A percentile compares a stretch with the other conserved stretches of the same genome.
Conservation (phyloP, 768 basidiomycete genomes). For the Lactarius indigo region DNA sequence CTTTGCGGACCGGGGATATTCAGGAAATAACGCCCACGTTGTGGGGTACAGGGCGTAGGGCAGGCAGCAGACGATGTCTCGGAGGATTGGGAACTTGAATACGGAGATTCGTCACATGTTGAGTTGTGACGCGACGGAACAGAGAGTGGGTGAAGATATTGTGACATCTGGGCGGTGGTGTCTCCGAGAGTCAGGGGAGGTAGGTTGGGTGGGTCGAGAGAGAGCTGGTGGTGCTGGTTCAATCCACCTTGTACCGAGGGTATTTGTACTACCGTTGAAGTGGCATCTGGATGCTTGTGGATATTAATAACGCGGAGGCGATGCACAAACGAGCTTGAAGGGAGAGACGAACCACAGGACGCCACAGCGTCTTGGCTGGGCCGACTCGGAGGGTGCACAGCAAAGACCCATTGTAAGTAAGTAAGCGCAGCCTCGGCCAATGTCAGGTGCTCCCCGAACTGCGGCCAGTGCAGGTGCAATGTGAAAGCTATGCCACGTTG, state of each 20-base stretch:
- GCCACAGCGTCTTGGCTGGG: not conserved
- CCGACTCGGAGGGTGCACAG: not conserved
- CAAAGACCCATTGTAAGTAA: not conserved
- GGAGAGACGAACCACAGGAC: not conserved
- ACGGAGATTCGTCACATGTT: conserved; percentile 5
- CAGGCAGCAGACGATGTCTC: not conserved
- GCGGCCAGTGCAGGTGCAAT: not conserved
- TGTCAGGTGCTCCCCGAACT: not conserved
- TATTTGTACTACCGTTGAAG: conserved; percentile 9
- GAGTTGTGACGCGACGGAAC: conserved; percentile 15
- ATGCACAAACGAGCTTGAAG: not conserved
- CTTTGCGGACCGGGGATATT: not conserved
- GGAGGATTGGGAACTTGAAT: not conserved
- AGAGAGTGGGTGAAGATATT: conserved; percentile 8
- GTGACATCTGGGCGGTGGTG: conserved; percentile 4
- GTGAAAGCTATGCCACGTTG: not conserved
- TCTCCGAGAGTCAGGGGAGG: not conserved
- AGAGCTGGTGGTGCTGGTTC: not conserved
- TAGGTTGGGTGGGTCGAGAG: not conserved
- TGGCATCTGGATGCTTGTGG: not conserved
- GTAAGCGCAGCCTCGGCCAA: not conserved
- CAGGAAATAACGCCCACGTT: not conserved
- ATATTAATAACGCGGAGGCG: not conserved
- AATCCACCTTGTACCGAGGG: not conserved
- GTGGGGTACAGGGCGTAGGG: not conserved